phyloP scores from a whole-genome alignment of 257 asterid genomes.

The Capsicum baccatum region DNA sequence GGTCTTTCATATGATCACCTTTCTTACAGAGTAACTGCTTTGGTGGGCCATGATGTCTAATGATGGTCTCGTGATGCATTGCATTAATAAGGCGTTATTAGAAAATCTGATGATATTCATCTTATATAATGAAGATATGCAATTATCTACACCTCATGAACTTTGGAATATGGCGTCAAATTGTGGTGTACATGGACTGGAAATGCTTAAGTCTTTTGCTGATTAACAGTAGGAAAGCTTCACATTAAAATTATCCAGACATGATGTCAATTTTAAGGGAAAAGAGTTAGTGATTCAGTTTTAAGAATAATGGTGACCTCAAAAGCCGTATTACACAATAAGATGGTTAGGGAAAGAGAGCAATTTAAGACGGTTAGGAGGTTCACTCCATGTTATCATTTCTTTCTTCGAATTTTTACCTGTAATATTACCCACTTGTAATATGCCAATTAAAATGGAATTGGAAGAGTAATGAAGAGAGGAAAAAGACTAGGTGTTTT shows the following conservation, averaged over 20 bases:
- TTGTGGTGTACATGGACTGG: neutral
- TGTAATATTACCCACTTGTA: no score
- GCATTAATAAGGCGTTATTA: neutral
- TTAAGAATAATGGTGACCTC: neutral
- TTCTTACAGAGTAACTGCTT: conserved; percentile 23
- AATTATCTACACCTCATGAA: conserved; percentile 20
- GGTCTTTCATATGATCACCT: conserved; percentile 15
- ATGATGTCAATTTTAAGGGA: neutral
- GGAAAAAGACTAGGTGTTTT: neutral
- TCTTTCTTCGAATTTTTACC: conserved; percentile 2
- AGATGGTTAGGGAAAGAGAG: conserved; percentile 8
- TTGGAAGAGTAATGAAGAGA: neutral
- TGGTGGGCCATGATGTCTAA: neutral
- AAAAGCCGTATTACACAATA: neutral
- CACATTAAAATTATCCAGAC: neutral
- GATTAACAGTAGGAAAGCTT: conserved; percentile 12
- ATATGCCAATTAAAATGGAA: neutral
- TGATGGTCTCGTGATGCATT: neutral
- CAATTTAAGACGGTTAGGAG: conserved; percentile 1
- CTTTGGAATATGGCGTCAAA: neutral
- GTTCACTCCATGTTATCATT: conserved; percentile 10
- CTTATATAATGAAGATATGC: neutral
- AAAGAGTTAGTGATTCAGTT: neutral
- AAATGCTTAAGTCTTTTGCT: neutral
- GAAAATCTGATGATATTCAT: neutral